phyloP scores from a whole-genome alignment of 2,329 filamentous ascomycete species.

The Dothistroma pini region DNA sequence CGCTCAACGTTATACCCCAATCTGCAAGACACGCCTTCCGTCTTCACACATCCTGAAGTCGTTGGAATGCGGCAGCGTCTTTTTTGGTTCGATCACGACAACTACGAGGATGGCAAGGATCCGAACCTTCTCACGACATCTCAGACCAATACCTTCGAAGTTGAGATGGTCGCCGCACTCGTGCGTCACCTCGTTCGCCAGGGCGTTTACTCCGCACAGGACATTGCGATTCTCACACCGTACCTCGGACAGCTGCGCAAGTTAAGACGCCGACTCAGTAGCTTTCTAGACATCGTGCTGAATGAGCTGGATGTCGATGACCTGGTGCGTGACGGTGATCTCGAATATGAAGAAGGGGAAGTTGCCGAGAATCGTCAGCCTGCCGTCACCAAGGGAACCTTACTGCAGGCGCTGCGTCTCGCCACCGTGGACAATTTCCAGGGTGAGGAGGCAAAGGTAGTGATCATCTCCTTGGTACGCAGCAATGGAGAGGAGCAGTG shows the following conservation, averaged over 20 bases:
- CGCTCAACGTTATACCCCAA: conserved; percentile 55
- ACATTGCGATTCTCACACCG: conserved; percentile 69
- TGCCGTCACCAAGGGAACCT: conserved; percentile 5
- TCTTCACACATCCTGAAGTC: conserved; percentile 35
- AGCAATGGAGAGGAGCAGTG: conserved; percentile 57
- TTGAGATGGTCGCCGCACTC: conserved; percentile 59
- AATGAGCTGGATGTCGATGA: conserved; percentile 49
- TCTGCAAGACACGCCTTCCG: conserved; percentile 48
- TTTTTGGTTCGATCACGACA: conserved; percentile 61
- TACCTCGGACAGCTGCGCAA: conserved; percentile 58
- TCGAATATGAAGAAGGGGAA: conserved; percentile 2
- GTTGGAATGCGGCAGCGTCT: conserved; percentile 51
- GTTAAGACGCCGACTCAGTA: conserved; percentile 38
- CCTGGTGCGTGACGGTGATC: conserved; percentile 5
- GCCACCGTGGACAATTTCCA: conserved; percentile 64
- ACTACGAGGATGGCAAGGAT: conserved; percentile 44
- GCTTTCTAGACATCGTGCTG: conserved; percentile 46
- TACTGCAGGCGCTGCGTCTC: conserved; percentile 13
- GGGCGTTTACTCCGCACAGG: conserved; percentile 54
- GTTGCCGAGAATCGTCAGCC: conserved; percentile 36
- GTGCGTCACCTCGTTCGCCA: conserved; percentile 65
- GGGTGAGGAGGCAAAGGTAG: conserved; percentile 69
- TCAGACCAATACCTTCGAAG: conserved; percentile 57
- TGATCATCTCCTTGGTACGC: conserved; percentile 68
- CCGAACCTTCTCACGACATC: conserved; percentile 40